These are phyloP conservation scores for Fraxinus dipetala DNA, from an alignment of 305 asterid genomes.

Conservation along the genomic window DNA sequence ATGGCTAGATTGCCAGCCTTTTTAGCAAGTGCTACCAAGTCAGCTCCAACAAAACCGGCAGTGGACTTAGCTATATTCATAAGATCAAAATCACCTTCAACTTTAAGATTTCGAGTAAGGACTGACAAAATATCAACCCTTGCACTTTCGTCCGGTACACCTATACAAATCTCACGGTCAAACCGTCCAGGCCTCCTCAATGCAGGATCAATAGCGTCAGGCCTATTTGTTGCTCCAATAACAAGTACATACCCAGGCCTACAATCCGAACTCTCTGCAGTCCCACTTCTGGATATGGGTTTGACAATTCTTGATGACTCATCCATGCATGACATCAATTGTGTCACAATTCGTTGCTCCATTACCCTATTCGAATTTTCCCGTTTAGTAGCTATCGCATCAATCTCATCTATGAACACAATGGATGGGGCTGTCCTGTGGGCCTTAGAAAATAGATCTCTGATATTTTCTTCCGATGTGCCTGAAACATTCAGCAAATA, in stretches of 20 bases:
- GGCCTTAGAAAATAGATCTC: constrained; percentile 80
- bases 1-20: constrained; percentile 78
- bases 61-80: constrained; percentile 71
- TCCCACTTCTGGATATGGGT: constrained; percentile 30
- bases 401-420: constrained; percentile 91
- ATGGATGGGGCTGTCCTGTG: constrained; percentile 84
- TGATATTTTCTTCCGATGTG: constrained; percentile 83
- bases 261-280: constrained; percentile 34
- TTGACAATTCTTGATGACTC: constrained; percentile 47
- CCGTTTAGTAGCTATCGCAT: constrained; percentile 88
- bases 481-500: constrained; percentile 45
- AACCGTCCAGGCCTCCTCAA: constrained; percentile 93
- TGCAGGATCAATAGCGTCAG: constrained; percentile 80
- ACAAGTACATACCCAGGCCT: constrained; percentile 69
- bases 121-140: constrained; percentile 65
- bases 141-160: constrained; percentile 77
- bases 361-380: constrained; percentile 77
- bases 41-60: constrained; percentile 90
- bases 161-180: constrained; percentile 73
- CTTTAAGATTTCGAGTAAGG: constrained; percentile 51
- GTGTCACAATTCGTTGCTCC: constrained; percentile 86
- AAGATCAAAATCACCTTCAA: constrained; percentile 81
- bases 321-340: constrained; percentile 86
- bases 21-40: constrained; percentile 62
- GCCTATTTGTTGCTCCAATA: constrained; percentile 91